Percentiles rank a stretch among this genome's conserved stretches.
These are phyloP conservation scores for Furcasterigmium sp. DNA, from an alignment of 2,329 filamentous ascomycete species.

Conservation along the genomic window DNA sequence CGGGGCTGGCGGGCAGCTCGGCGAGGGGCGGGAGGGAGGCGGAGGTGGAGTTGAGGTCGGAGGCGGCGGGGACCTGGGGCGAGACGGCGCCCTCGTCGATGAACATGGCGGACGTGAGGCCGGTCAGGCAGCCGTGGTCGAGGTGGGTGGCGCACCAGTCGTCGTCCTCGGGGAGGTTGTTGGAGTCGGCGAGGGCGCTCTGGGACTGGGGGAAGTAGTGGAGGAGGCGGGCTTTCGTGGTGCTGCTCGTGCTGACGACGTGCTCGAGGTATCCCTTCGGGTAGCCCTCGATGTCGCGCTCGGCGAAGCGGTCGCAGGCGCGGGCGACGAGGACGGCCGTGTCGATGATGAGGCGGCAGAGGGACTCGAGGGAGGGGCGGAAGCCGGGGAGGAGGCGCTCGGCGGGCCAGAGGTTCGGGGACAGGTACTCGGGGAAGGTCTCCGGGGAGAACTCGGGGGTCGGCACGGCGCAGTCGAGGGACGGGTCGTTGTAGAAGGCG, in stretches of 20 bases:
- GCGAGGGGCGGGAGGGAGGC: conserved; percentile 45
- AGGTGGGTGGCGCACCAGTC: conserved; percentile 93
- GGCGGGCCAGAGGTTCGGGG: conserved; percentile 83
- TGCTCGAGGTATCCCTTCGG: conserved; percentile 74
- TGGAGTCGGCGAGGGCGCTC: conserved; percentile 18
- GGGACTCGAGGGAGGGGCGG: conserved; percentile 61
- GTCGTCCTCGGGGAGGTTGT: conserved; percentile 53
- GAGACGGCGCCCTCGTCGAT: conserved; percentile 63
- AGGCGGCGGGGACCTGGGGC: conserved; percentile 25
- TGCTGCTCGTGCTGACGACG: conserved; percentile 79
- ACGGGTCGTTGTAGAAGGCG: conserved; percentile 65
- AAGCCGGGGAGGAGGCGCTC: conserved; percentile 69
- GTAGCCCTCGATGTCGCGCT: conserved; percentile 73
- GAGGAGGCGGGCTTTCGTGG: conserved; percentile 83
- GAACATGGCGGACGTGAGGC: conserved; percentile 93
- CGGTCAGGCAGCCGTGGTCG: conserved; percentile 91
- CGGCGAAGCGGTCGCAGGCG: conserved; percentile 85
- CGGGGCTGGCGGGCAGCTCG: conserved; percentile 72
- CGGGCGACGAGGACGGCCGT: conserved; percentile 81
- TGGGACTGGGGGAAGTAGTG: conserved; percentile 76
- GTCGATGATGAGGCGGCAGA: conserved; percentile 85
- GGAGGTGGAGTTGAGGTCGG: conserved; percentile 8
- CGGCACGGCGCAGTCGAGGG: conserved; percentile 57
- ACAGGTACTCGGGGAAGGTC: conserved; percentile 82
- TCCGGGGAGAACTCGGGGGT: conserved; percentile 50